Evolutionary conservation across 768 basidiomycete genomes (phyloP).

Genomic region (Phallus indusiatus): DNA sequence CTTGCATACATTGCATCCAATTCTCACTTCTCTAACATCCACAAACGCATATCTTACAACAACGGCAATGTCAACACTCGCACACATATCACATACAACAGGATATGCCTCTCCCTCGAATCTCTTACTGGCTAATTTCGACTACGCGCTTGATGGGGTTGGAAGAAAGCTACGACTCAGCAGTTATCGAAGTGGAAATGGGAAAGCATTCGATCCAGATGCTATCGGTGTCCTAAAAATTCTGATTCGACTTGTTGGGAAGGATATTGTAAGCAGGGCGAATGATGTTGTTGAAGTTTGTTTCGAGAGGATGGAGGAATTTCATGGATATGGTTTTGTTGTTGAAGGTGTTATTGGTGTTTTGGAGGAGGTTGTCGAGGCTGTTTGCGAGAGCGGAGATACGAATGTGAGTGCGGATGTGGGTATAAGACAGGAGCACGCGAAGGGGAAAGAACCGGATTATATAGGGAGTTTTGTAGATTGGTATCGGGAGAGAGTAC

Average conservation of each 20-base stretch:
- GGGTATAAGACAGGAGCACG: constrained; percentile 4
- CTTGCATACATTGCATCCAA: constrained; percentile 72
- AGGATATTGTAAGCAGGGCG: constrained; percentile 78
- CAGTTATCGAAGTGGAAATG: constrained; percentile 24
- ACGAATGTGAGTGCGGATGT: constrained; percentile 17
- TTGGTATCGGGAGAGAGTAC: constrained; percentile 52
- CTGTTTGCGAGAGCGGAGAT: constrained; percentile 49
- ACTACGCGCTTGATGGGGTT: constrained; percentile 89
- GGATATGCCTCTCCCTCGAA: constrained; percentile 88
- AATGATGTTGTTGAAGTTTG: constrained; percentile 95
- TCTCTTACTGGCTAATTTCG: constrained; percentile 87
- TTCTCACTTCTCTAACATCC: constrained; percentile 81
- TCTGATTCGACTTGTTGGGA: constrained; percentile 80
- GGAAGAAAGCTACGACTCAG: constrained; percentile 52
- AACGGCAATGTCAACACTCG: constrained; percentile 67
- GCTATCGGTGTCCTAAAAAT: constrained; percentile 84
- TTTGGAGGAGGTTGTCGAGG: constrained; percentile 73
- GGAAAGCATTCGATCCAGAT: constrained; percentile 73
- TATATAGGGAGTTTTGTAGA: constrained; percentile 33
- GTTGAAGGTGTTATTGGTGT: constrained; percentile 87
- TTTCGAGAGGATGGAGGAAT: constrained; percentile 93
- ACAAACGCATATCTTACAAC: constrained; percentile 54
- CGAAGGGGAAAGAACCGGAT: constrained; percentile 11
- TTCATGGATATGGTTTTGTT: constrained; percentile 81
- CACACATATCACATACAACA: constrained; percentile 58